Evolutionary conservation across 2,329 filamentous ascomycete genomes (phyloP), one percentile per base, ranked within the genome.

Genomic region (Beauveria brongniartii): DNA sequence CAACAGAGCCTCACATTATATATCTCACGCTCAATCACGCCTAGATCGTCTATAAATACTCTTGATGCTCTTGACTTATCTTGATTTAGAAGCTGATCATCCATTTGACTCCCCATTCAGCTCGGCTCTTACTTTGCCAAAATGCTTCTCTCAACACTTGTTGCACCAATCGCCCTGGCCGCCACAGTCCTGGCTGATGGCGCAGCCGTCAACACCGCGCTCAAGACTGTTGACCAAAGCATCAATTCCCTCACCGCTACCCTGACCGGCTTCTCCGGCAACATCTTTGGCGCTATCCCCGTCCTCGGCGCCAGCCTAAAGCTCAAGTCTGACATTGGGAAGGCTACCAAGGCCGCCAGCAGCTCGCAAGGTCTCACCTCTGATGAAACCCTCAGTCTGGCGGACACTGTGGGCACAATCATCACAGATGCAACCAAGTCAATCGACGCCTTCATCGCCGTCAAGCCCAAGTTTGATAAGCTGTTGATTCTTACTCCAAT

Each of bases 391-490:
- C 8, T 61, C 41, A 30, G 40, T 18, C 43, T 61, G 4, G 59
- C 51, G 0, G 22, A 55, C 18, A 55, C 51, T 0, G 51, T 54
- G 10, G 10, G 28, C 50, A 55, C 30, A 22, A 55, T 61, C 44
- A 55, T 43, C 44, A 30, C 24, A 5, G 50, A 55, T 26, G 43
- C 59, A 5, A 55, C 50, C 0, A 43, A 46, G 10, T 55, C 50
- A 1, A 61, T 61, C 34, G 59, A 61, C 28, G 51, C 59, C 24
- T 48, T 61, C 28, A 61, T 61, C 34, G 50, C 50, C 4, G 59
- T 34, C 22, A 61, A 61, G 52, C 59, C 59, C 51, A 47, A 55
- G 34, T 61, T 61, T 41, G 59, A 61, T 44, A 61, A 61, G 59
- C 43, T 61, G 2, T 8, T 16, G 22, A 55, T 61, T 18, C 51